Base-by-base conservation (phyloP, 768 basidiomycete species). In the Naematelia aurantialba region DNA sequence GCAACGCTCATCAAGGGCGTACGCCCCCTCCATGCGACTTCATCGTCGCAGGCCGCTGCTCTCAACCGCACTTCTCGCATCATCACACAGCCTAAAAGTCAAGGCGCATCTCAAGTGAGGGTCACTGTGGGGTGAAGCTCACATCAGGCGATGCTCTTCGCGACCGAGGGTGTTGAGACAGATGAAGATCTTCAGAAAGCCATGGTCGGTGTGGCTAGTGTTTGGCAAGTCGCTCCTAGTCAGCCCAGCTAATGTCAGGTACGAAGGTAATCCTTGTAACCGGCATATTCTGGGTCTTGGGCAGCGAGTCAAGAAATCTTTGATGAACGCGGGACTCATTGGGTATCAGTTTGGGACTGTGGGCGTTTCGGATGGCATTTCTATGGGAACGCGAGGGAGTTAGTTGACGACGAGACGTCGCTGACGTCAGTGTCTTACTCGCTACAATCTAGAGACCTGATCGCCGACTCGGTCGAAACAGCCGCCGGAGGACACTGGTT, bases 241-340 rank as follows among this genome's bases (percentile, higher is more conserved):
- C 31, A 25, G 19, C 17, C 29, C 29, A 11, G 57, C 52, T 55
- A 10, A 34, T 48, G 11, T 52, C 60, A 97, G 93, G 93, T 98
- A 98, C 72, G 94, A 99, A 76, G 94, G 94, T 44, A 97, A 96
- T 78, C 96, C 96, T 89, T 98, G 96, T 79, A 99, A 98, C 79
- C 86, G 84, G 59, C 94, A 99, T 78, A 81, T 98, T 22, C 84
- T 98, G 0, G 88, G 83, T 24, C 83, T 98, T 13, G 96, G 96
- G 17, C 87, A 89, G 73, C 81, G 88, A 60, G 82, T 94, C 74
- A 94, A 94, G 75, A 80, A 83, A 39, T 97, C 94, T 11, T 79
- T 99, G 46, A 73, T 66, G 10, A 83, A 67, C 76, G 86, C 69
- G 81, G 84, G 67, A 76, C 56, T 97, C 70, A 91, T 92, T 70